phyloP scores from a whole-genome alignment of 2,329 filamentous ascomycete species.

The Aureobasidium musti region DNA sequence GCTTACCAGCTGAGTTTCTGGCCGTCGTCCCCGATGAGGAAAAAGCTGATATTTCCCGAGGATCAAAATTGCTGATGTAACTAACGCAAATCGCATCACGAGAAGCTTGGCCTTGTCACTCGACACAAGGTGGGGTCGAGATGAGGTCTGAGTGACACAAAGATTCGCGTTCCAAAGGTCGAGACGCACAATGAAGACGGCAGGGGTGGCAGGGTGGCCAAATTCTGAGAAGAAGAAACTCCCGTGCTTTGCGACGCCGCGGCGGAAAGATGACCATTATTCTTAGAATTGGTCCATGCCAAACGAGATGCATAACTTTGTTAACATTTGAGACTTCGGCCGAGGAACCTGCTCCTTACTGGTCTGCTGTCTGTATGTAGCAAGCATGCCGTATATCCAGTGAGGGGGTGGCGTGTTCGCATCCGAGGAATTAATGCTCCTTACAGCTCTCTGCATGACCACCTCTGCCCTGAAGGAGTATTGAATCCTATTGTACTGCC shows the following conservation, averaged over 20 bases:
- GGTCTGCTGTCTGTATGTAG: background rate
- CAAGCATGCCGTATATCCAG: background rate
- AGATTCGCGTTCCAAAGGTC: background rate
- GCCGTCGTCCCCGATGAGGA: background rate
- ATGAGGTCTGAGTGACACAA: background rate
- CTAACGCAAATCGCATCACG: background rate
- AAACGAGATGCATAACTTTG: background rate
- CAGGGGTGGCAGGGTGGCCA: background rate
- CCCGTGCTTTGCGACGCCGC: background rate
- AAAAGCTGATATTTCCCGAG: background rate
- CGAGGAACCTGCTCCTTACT: background rate
- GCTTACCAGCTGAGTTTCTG: background rate
- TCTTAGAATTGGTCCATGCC: background rate
- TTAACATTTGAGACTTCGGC: background rate
- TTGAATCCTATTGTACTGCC: background rate
- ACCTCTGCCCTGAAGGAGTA: background rate
- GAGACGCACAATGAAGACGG: background rate
- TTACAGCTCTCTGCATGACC: background rate
- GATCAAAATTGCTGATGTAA: constrained; percentile 4
- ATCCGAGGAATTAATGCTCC: background rate
- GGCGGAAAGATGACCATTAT: background rate
- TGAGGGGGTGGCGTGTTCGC: background rate
- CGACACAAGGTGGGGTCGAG: background rate
- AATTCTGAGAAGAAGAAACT: background rate
- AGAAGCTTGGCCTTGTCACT: background rate